A percentile compares a stretch with the other conserved stretches of the same genome.
phyloP scores from a whole-genome alignment of 2,329 filamentous ascomycete species.

The Pestalotiopsis sp. region DNA sequence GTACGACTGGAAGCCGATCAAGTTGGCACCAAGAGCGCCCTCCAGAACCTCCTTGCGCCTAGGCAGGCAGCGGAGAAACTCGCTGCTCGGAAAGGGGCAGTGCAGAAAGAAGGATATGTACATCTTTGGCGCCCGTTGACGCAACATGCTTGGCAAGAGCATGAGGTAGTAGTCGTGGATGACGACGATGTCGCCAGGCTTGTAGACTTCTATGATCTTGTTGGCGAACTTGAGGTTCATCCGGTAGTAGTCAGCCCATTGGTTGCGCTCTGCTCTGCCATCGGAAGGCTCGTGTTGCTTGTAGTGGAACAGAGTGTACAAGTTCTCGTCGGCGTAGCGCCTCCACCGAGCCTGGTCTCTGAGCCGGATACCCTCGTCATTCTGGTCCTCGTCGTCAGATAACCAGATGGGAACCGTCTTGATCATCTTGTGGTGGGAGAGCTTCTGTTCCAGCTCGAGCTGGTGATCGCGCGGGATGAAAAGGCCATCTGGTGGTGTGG shows the following conservation, averaged over 20 bases:
- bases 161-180: conserved; percentile 95
- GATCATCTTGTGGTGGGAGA: conserved; percentile 74
- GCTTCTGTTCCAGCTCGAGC: conserved; percentile 71
- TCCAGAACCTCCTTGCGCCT: conserved; percentile 89
- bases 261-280: conserved; percentile 76
- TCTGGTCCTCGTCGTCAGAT: conserved; percentile 71
- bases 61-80: conserved; percentile 88
- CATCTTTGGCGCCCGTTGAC: conserved; percentile 83
- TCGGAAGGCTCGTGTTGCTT: conserved; percentile 91
- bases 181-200: conserved; percentile 88
- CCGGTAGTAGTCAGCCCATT: conserved; percentile 91
- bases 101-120: conserved; percentile 96
- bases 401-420: conserved; percentile 90
- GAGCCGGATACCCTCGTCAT: conserved; percentile 70
- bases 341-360: conserved; percentile 87
- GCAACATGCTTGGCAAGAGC: conserved; percentile 83
- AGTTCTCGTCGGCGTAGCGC: conserved; percentile 85
- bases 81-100: conserved; percentile 92
- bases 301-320: conserved; percentile 95
- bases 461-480: conserved; percentile 73
- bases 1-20: conserved; percentile 94
- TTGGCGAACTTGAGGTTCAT: conserved; percentile 94
- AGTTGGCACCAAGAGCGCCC: conserved; percentile 86
- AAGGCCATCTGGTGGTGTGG: conserved; percentile 69
- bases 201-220: conserved; percentile 85